phyloP scores from a whole-genome alignment of 495 filamentous ascomycete genomes.

The Schizothecium vesticola region DNA sequence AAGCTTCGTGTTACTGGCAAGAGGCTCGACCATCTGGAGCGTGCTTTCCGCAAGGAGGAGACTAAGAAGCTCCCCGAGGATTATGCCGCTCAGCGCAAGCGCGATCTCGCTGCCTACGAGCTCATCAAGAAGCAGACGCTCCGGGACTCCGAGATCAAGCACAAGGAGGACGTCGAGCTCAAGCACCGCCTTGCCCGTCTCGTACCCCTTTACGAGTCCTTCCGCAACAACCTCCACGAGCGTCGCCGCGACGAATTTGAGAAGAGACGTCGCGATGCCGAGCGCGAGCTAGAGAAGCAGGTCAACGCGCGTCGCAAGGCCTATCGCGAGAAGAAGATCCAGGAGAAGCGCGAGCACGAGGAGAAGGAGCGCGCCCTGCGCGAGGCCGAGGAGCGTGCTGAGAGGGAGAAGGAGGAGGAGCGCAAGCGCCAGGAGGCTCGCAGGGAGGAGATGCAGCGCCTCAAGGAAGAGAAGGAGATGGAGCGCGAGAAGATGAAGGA shows the following conservation, averaged over 20 bases:
- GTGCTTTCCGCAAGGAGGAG: constrained; percentile 92
- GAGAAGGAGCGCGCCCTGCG: constrained; percentile 64
- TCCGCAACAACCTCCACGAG: constrained; percentile 71
- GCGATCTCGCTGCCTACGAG: constrained; percentile 76
- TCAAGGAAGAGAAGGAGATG: constrained; percentile 78
- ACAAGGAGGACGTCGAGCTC: constrained; percentile 78
- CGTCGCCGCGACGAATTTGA: constrained; percentile 93
- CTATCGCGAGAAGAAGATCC: constrained; percentile 63
- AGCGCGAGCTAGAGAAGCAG: constrained; percentile 83
- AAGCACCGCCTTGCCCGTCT: constrained; percentile 86
- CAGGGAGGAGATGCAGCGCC: constrained; percentile 56
- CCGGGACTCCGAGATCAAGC: constrained; percentile 75
- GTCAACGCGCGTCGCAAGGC: constrained; percentile 83
- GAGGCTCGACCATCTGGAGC: constrained; percentile 95
- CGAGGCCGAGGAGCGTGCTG: constrained; percentile 81
- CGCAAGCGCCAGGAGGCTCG: constrained; percentile 63
- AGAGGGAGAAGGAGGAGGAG: constrained; percentile 78
- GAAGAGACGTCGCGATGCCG: constrained; percentile 79
- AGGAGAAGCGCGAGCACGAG: constrained; percentile 76
- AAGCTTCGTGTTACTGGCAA: constrained; percentile 87
- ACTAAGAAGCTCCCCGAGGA: constrained; percentile 84
- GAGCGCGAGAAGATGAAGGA: constrained; percentile 61
- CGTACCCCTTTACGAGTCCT: constrained; percentile 72
- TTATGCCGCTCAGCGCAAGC: constrained; percentile 76
- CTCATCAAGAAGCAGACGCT: constrained; percentile 67